These are phyloP conservation scores for Cladosporium sp. DNA, from an alignment of 2,329 filamentous ascomycete genomes.

Conservation along the genomic window DNA sequence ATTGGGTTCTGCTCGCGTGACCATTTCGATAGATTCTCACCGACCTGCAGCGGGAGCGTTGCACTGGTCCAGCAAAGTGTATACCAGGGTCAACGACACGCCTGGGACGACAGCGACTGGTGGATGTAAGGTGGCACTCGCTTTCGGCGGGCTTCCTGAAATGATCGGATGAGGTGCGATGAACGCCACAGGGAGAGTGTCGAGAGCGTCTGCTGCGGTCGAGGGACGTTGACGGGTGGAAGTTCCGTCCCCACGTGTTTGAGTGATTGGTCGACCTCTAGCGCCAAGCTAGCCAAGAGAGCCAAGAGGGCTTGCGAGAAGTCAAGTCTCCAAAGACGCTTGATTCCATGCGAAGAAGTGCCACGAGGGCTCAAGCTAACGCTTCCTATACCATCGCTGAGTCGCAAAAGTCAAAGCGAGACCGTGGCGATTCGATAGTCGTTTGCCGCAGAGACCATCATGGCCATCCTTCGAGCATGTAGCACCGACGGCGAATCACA, in stretches of 20 bases:
- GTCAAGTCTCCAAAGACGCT: neutral
- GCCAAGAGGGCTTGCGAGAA: neutral
- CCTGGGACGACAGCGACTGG: neutral
- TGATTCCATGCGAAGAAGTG: conserved; percentile 3
- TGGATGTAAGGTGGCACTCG: conserved; percentile 5
- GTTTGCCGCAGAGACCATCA: neutral
- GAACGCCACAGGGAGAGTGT: neutral
- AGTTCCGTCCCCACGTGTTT: neutral
- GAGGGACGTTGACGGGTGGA: neutral
- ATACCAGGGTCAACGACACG: neutral
- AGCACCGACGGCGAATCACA: conserved; percentile 9
- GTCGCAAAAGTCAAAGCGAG: neutral
- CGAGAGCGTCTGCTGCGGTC: neutral
- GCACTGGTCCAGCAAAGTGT: neutral
- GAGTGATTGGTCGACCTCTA: neutral
- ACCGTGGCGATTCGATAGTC: conserved; percentile 5
- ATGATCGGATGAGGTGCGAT: neutral
- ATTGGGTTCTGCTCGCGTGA: conserved; percentile 9
- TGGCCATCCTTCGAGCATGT: neutral
- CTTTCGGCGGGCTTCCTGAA: neutral
- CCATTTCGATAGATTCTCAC: neutral
- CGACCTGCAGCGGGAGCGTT: neutral
- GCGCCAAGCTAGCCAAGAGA: neutral
- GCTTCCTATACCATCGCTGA: neutral
- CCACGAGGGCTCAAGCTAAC: neutral